These are phyloP conservation scores for Salvia sclarea DNA, from an alignment of 305 asterid genomes.

Conservation along the genomic window DNA sequence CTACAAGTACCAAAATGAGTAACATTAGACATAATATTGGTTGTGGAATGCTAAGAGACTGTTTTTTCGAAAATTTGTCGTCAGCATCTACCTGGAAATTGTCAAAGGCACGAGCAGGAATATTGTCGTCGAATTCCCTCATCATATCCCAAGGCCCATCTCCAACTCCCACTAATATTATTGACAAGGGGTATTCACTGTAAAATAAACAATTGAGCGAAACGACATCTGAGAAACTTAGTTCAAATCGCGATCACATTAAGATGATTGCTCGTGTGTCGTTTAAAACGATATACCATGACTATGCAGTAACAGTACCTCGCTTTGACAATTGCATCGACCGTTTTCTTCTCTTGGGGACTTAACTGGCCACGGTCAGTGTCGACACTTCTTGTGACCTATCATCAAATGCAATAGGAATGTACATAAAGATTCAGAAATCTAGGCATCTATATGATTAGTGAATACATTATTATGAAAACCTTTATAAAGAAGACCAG, in stretches of 20 bases:
- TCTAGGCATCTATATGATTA: neutral
- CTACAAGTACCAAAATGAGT: constrained; percentile 43
- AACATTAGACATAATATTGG: constrained; percentile 7
- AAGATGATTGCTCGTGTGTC: neutral
- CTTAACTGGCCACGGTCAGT: constrained; percentile 77
- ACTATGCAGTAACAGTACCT: constrained; percentile 50
- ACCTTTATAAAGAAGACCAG: neutral
- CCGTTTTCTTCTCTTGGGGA: constrained; percentile 88
- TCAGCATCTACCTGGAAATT: constrained; percentile 77
- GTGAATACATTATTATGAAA: neutral
- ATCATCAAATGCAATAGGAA: constrained; percentile 20
- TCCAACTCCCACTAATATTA: constrained; percentile 91
- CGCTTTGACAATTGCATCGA: constrained; percentile 95
- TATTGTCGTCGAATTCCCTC: constrained; percentile 94
- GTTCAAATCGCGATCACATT: neutral
- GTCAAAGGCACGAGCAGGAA: constrained; percentile 92
- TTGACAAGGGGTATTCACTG: constrained; percentile 88
- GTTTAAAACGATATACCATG: neutral
- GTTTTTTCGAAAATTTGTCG: neutral
- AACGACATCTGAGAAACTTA: constrained; percentile 1
- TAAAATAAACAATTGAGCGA: constrained; percentile 28
- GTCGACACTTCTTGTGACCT: constrained; percentile 96
- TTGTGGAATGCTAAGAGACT: neutral
- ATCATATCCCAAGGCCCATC: constrained; percentile 99
- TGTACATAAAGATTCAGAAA: constrained; percentile 11